Percentiles rank a stretch among this genome's conserved stretches.
Conservation (phyloP, 768 basidiomycete species). For the Royoungia palumana region DNA sequence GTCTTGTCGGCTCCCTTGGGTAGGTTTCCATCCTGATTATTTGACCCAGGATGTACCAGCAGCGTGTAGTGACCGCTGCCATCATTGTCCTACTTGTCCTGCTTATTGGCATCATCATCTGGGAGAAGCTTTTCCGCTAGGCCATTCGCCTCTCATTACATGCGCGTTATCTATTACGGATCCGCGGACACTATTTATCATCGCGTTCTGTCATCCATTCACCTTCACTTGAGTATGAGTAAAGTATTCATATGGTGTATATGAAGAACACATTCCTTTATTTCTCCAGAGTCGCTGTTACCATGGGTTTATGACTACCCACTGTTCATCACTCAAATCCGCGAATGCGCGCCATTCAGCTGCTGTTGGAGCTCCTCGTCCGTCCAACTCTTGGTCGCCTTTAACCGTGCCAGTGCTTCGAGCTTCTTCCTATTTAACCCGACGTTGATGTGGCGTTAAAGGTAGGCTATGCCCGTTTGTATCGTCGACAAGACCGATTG, state of each 20-base stretch:
- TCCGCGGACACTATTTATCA: conserved; percentile 28
- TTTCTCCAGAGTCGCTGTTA: neutral
- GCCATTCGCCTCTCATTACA: conserved; percentile 11
- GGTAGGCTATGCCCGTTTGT: conserved; percentile 22
- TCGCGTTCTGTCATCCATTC: conserved; percentile 14
- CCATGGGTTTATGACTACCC: conserved; percentile 2
- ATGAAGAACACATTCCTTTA: conserved; percentile 34
- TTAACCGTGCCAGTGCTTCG: conserved; percentile 12
- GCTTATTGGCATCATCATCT: conserved; percentile 77
- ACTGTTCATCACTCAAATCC: conserved; percentile 29
- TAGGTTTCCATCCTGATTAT: conserved; percentile 16
- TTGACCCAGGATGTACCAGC: conserved; percentile 87
- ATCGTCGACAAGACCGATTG: conserved; percentile 27
- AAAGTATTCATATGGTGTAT: conserved; percentile 27
- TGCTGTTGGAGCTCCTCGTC: conserved; percentile 21
- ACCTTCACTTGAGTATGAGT: neutral
- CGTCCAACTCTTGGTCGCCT: conserved; percentile 20
- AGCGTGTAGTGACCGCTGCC: conserved; percentile 80
- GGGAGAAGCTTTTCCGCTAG: conserved; percentile 65
- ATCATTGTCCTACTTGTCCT: conserved; percentile 85
- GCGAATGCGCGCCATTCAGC: conserved; percentile 26
- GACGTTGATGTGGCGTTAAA: conserved; percentile 20
- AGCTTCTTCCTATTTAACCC: conserved; percentile 21
- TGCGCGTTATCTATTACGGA: conserved; percentile 13
- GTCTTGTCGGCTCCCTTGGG: neutral